phyloP scores from a whole-genome alignment of 352 stramenopile genomes.

The Stephanocyclus meneghinianus region DNA sequence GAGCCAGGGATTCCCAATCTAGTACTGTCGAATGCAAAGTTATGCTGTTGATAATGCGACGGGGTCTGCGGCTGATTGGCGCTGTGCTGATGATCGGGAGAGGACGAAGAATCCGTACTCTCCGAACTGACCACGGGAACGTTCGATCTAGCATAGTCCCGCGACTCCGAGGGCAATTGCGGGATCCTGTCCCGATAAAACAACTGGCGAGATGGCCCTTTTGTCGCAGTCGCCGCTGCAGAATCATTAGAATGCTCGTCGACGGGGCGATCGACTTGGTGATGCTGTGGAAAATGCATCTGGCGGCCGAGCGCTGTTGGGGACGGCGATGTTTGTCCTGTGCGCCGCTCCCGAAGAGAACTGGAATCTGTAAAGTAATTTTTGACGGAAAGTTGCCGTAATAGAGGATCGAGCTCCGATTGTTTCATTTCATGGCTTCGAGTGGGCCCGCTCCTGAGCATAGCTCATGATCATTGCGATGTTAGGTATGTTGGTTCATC shows the following conservation, averaged over 20 bases:
- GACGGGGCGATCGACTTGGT: conserved; percentile 10
- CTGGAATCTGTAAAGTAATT: conserved; percentile 25
- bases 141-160: conserved; percentile 24
- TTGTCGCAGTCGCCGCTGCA: conserved; percentile 8
- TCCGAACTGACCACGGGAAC: conserved; percentile 14
- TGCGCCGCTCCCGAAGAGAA: conserved; percentile 24
- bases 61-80: not conserved
- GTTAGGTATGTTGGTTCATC: not conserved
- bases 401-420: conserved; percentile 36
- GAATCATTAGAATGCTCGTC: conserved; percentile 8
- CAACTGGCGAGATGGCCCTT: conserved; percentile 29
- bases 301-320: conserved; percentile 6
- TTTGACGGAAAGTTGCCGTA: conserved; percentile 14
- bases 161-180: conserved; percentile 19
- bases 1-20: not conserved
- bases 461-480: not conserved
- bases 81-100: conserved; percentile 1
- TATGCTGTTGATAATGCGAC: not conserved
- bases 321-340: conserved; percentile 19
- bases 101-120: conserved; percentile 14
- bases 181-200: conserved; percentile 46
- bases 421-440: conserved; percentile 16
- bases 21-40: not conserved
- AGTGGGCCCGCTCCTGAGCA: not conserved
- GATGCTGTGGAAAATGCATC: conserved; percentile 39